phyloP scores from a whole-genome alignment of 352 stramenopile genomes.

The Elongisporangium anandrum region DNA sequence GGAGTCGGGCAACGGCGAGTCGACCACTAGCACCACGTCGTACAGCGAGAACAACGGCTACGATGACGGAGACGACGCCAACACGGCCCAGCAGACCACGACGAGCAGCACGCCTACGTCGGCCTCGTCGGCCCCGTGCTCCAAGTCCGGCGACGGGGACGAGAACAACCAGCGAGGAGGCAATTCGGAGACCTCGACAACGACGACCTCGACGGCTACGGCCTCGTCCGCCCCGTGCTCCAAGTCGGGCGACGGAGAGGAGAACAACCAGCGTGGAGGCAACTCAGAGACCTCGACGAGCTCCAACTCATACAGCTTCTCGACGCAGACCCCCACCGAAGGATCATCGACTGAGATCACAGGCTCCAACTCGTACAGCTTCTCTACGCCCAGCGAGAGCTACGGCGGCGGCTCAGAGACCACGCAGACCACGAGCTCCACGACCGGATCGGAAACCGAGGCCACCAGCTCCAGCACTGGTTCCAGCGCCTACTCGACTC shows the following conservation, averaged over 20 bases:
- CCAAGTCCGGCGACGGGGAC: background rate
- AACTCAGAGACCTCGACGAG: background rate
- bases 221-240: no score
- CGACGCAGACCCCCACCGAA: no score
- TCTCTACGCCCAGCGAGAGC: background rate
- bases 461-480: background rate
- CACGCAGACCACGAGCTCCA: background rate
- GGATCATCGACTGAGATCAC: no score
- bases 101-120: background rate
- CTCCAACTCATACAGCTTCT: background rate
- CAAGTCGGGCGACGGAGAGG: no score
- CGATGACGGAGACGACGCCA: background rate
- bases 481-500: background rate
- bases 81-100: background rate
- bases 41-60: background rate
- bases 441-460: background rate
- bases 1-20: background rate
- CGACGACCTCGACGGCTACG: no score
- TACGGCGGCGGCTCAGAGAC: background rate
- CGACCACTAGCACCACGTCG: background rate
- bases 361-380: background rate
- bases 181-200: background rate
- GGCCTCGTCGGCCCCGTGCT: background rate
- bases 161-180: background rate
- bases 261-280: no score